Base-by-base conservation (phyloP, 306 rosid genomes). In the Cucurbita argyrosperma region DNA sequence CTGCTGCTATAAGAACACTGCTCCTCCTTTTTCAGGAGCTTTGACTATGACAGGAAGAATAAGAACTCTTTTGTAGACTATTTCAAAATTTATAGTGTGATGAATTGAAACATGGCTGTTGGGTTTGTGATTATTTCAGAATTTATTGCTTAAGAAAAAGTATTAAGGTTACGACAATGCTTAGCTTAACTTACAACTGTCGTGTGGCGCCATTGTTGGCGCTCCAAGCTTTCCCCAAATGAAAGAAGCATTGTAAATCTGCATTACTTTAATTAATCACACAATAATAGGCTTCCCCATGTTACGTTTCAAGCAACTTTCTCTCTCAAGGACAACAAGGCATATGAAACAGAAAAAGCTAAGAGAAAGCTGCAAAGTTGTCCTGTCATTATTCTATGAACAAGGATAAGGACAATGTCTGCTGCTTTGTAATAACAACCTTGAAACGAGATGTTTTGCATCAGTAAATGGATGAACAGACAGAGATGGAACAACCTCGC, bases 361-460 rank as follows among this genome's bases (percentile, higher is more conserved):
- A 47, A 10, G 53, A 40, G 72, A 66, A 18, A 10, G 10, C 10
- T 67, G 54, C 1, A 19, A 67, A 11, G 37, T 67, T 67, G 74
- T 69, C 56, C 19, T 49, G 74, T 69, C 74, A 68, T 23, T 68
- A 50, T 47, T 50, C 9, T 69, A 23, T 69, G 74, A 69, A 69
- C 74, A 69, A 13, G 23, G 57, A 69, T 7, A 47, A 51, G 18
- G 43, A 52, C 14, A 30, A 8, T 12, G 38, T 49, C 74, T 26
- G 74, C 74, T 49, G 56, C 12, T 49, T 49, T 9, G 21, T 47
- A 60, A 26, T 45, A 42, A 18, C 43, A 37, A 42, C 40, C 55
- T 66, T 19, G 54, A 67, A 45, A 45, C 74, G 11, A 21, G 10
- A 47, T 69, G 57, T 38, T 62, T 46, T 68, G 74, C 50, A 42